Evolutionary conservation across 2,329 filamentous ascomycete genomes (phyloP).

Genomic region (Trichoderma sp.): DNA sequence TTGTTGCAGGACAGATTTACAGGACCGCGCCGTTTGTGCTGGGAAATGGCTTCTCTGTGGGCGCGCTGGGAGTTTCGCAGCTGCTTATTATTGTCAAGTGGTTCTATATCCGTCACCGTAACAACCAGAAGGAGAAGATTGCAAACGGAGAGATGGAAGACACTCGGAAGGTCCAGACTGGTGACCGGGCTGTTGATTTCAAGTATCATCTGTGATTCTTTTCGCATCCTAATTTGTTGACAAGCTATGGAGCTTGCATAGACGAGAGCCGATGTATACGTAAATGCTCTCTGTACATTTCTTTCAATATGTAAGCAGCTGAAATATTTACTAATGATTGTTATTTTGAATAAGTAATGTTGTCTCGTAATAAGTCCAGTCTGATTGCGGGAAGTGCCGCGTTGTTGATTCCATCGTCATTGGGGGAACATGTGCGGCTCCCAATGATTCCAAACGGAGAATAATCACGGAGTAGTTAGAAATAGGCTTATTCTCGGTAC

Average conservation of each 20-base stretch:
- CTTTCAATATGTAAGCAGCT: background rate
- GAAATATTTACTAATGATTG: background rate
- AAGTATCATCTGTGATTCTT: constrained; percentile 42
- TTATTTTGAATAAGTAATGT: background rate
- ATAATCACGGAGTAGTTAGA: background rate
- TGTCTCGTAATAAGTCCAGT: background rate
- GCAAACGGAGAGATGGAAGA: constrained; percentile 45
- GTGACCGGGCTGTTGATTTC: constrained; percentile 50
- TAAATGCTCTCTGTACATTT: background rate
- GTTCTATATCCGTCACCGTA: constrained; percentile 46
- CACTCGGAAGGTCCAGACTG: constrained; percentile 46
- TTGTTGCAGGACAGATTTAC: constrained; percentile 44
- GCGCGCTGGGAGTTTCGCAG: constrained; percentile 33
- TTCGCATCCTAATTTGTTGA: background rate
- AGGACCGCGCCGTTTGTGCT: constrained; percentile 36
- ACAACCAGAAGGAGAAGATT: constrained; percentile 42
- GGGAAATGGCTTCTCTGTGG: constrained; percentile 33
- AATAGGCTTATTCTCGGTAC: background rate
- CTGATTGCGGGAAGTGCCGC: background rate
- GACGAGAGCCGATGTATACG: background rate
- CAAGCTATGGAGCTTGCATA: background rate
- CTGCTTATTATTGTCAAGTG: constrained; percentile 42
- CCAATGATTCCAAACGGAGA: background rate
- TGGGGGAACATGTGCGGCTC: background rate
- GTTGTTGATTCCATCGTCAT: background rate